phyloP scores from a whole-genome alignment of 208 protist genomes.

The Giardia duodenalis region DNA sequence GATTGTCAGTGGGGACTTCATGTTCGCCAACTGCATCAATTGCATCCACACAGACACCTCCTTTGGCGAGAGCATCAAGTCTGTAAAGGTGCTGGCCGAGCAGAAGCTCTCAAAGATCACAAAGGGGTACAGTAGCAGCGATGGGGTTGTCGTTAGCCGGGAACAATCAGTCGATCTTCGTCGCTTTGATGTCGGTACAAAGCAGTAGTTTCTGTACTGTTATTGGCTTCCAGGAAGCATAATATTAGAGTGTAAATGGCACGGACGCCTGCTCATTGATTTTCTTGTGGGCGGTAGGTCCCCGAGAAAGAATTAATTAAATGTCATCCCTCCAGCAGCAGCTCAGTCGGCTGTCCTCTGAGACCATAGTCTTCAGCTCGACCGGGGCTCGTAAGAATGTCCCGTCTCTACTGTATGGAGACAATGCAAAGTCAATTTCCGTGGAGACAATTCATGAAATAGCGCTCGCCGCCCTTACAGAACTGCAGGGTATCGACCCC shows the following conservation, averaged over 20 bases:
- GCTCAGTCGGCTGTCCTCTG: not conserved
- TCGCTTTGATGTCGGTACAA: too few species aligned
- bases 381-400: not conserved
- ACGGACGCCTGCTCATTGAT: too few species aligned
- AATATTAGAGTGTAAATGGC: too few species aligned
- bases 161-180: too few species aligned
- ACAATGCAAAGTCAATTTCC: not conserved
- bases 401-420: not conserved
- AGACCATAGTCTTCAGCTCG: not conserved
- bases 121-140: too few species aligned
- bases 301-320: too few species aligned
- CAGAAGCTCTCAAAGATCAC: too few species aligned
- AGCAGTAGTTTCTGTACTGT: too few species aligned
- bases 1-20: constrained; percentile 7
- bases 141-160: too few species aligned
- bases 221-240: too few species aligned
- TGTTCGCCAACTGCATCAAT: not conserved
- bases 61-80: not conserved
- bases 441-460: constrained; percentile 16
- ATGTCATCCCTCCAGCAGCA: not conserved
- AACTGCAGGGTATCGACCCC: not conserved
- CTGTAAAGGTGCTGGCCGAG: too few species aligned
- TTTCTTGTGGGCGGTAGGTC: too few species aligned
- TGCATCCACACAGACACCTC: constrained; percentile 1
- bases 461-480: not conserved